Evolutionary conservation across 306 rosid genomes (phyloP), one percentile per base, ranked within the genome.

Genomic region (Quillaja saponaria): DNA sequence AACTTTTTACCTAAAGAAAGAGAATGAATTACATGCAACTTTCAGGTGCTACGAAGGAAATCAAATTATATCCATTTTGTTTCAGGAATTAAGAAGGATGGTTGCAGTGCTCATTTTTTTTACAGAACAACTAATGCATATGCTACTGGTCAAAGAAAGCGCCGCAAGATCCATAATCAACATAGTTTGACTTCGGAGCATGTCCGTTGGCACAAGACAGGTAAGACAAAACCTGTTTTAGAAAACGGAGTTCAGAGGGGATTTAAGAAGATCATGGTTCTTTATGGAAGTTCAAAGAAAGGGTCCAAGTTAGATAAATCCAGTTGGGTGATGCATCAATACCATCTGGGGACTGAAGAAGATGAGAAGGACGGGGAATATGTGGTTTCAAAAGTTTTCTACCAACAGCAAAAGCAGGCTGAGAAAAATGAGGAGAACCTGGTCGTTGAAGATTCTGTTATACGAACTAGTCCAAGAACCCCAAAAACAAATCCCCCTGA

Each of bases 301-400:
- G 90, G 85, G 15, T 69, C 79, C 59, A 92, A 82, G 75, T 56
- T 87, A 13, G 66, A 63, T 53, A 92, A 82, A 68, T 65, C 87
- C 25, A 76, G 68, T n/a, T 92, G 98, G 98, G 86, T 67, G 42
- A 86, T 86, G 90, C 96, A 92, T 73, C 98, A 92, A 73, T 92
- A 86, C 73, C 98, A 92, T 76, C 71, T 92, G 60, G 98, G 98
- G 68, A 49, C 73, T 0, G 85, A 71, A 50, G 85, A 84, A 68
- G 92, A 84, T 50, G 96, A 88, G 74, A 84, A 80, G 80, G 86
- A 82, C 34, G 94, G 87, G 0, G 88, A 86, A 55, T 88, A 75
- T 58, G 96, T 92, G 53, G 90, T 92, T 40, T 88, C 98, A 1
- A 92, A 84, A 74, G 64, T 92, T 20, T 76, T 58, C 63, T 76